A percentile compares a stretch with the other conserved stretches of the same genome.
Conservation (phyloP, 116 monocot genomes). For the Papilionanthe hybrid region DNA sequence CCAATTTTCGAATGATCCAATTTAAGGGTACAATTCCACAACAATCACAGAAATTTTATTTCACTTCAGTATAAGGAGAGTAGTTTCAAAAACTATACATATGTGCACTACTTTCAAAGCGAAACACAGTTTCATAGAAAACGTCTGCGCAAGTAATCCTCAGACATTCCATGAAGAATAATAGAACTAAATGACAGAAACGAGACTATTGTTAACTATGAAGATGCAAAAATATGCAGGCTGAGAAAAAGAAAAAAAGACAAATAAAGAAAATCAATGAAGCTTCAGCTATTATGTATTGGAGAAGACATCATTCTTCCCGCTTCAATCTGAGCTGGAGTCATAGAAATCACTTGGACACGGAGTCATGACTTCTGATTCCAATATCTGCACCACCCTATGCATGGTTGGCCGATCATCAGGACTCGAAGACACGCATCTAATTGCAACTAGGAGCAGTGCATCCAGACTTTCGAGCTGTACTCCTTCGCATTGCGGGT, state of each 20-base stretch:
- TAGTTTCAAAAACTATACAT: no score
- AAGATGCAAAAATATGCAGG: not conserved
- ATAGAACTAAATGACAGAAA: not conserved
- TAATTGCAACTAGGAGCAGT: constrained; percentile 65
- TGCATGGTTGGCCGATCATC: constrained; percentile 99
- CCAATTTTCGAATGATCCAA: no score
- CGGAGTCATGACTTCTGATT: constrained; percentile 93
- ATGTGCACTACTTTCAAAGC: no score
- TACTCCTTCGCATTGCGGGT: constrained; percentile 74
- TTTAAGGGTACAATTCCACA: no score
- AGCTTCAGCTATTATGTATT: not conserved
- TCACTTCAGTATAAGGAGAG: no score
- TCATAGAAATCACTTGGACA: constrained; percentile 96
- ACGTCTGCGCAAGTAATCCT: no score
- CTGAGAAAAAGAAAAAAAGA: not conserved
- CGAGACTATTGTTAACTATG: not conserved
- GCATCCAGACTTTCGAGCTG: constrained; percentile 75
- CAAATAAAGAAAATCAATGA: not conserved
- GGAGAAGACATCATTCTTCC: not conserved
- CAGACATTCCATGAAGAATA: not conserved
- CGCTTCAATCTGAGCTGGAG: constrained; percentile 55
- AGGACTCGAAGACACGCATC: constrained; percentile 66
- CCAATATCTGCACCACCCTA: constrained; percentile 80
- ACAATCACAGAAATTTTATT: no score
- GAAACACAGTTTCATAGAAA: no score